A percentile compares a stretch with the other conserved stretches of the same genome.
These are phyloP conservation scores for Leccinellum luteum DNA, from an alignment of 768 basidiomycete species.

Conservation along the genomic window DNA sequence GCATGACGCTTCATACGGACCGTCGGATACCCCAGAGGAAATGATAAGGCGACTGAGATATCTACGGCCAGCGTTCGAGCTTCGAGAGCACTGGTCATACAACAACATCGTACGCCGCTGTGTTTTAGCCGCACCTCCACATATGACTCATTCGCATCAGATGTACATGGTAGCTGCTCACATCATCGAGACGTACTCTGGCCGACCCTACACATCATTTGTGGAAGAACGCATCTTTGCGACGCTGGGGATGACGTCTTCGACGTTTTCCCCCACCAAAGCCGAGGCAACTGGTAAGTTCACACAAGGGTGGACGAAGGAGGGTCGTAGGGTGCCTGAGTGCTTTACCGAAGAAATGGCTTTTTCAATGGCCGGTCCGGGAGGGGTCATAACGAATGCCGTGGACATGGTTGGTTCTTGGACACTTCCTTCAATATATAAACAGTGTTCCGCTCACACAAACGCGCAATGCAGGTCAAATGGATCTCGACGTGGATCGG, in stretches of 20 bases:
- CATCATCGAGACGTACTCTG: constrained; percentile 34
- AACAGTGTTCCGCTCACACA: not conserved
- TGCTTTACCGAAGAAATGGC: constrained; percentile 28
- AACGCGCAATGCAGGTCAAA: constrained; percentile 27
- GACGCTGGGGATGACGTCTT: constrained; percentile 40
- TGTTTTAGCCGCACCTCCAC: not conserved
- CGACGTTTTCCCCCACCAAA: constrained; percentile 36
- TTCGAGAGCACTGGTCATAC: constrained; percentile 38
- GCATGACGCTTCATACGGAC: constrained; percentile 34
- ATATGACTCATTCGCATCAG: constrained; percentile 17
- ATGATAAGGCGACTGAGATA: constrained; percentile 27
- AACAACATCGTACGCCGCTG: constrained; percentile 33
- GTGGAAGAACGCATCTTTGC: constrained; percentile 43
- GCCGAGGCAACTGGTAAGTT: constrained; percentile 33
- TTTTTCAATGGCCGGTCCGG: constrained; percentile 35
- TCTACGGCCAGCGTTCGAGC: constrained; percentile 33
- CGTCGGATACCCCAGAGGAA: constrained; percentile 25
- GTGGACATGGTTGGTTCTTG: constrained; percentile 40
- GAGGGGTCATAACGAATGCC: constrained; percentile 42
- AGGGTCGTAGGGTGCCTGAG: constrained; percentile 34
- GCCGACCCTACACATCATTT: constrained; percentile 36
- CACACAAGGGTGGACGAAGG: constrained; percentile 33
- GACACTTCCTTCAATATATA: not conserved
- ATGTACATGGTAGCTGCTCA: constrained; percentile 39
- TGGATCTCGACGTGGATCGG: constrained; percentile 40